Conservation (phyloP, 306 rosid species). For the Lotus japonicus region DNA sequence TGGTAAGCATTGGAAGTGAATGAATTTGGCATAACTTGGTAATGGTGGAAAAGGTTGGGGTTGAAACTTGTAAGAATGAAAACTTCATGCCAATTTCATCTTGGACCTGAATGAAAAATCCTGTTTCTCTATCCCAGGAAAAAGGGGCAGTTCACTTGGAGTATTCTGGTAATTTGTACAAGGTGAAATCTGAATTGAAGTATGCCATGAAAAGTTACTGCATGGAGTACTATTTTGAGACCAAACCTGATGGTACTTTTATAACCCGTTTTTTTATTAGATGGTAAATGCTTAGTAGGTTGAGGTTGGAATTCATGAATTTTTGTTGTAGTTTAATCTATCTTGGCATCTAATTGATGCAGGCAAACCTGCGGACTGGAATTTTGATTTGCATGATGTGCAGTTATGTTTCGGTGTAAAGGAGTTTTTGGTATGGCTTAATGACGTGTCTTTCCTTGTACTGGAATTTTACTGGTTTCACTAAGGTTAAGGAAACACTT, state of each 20-base stretch:
- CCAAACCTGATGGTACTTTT: slow-evolving; percentile 45
- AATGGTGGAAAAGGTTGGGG: neutral
- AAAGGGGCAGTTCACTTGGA: slow-evolving; percentile 69
- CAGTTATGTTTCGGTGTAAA: slow-evolving; percentile 89
- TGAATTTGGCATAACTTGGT: neutral
- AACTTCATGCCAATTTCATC: neutral
- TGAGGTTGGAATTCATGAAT: slow-evolving; percentile 1
- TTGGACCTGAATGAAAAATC: slow-evolving; percentile 3
- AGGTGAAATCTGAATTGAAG: slow-evolving; percentile 82
- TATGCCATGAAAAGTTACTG: slow-evolving; percentile 64
- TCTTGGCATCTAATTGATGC: slow-evolving; percentile 24
- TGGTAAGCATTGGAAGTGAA: slow-evolving; percentile 44
- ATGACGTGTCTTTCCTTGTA: slow-evolving; percentile 2
- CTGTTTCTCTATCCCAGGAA: slow-evolving; percentile 35
- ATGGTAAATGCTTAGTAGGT: neutral
- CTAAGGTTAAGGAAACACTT: slow-evolving; percentile 10
- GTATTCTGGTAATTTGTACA: slow-evolving; percentile 48
- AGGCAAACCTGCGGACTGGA: slow-evolving; percentile 58
- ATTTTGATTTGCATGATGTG: slow-evolving; percentile 58
- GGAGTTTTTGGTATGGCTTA: slow-evolving; percentile 75
- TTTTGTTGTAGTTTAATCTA: slow-evolving; percentile 12
- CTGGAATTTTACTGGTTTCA: neutral
- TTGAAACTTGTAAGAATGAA: neutral
- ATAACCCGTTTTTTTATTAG: neutral
- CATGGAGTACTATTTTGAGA: slow-evolving; percentile 76